Evolutionary conservation across 139 green algal genomes (phyloP), one percentile per base, ranked within the genome.

Genomic region (Coccomyxa sp.): DNA sequence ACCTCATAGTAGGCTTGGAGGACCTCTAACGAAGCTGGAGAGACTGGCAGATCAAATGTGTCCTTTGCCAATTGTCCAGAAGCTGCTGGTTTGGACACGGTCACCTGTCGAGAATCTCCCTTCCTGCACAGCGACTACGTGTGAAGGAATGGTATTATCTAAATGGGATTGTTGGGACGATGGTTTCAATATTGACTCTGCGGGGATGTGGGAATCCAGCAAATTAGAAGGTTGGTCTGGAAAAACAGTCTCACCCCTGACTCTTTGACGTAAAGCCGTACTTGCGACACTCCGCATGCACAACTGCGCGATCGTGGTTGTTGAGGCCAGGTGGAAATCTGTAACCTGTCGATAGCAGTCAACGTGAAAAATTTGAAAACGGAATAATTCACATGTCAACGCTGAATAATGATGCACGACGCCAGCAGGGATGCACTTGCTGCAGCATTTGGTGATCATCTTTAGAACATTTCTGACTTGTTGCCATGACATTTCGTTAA

Each of bases 271-370:
- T 81, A 67, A 94, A 91, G 60, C 92, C 92, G 51, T 90, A 91
- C 75, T 94, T 94, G 63, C 87, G 90, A 82, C 90, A 94, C 57
- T 93, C 85, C 28, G 76, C 67, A 76, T 96, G 93, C 58, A 96
- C 89, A 71, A 96, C 84, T 0, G 93, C 93, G 15, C 93, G 87
- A 75, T 96, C 91, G 60, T 95, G 88, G 59, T 96, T 96, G 82
- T 71, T 92, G 57, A 96, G 82, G 32, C 74, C 83, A 0, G 87
- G 82, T n/a, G 90, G 87, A 82, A 96, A 96, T 13, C 58, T 87
- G 77, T 89, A 86, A 71, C 93, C 91, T 95, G 90, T 51, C 38
- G 38, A 51, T 82, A 86, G 27, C 68, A 81, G 58, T 13, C 66
- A 66, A 17, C 15, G 17, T 28, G 27, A 63, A 28, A 32, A 30